These are phyloP conservation scores for Pythium angustatum DNA, from an alignment of 352 stramenopile species.

Conservation along the genomic window DNA sequence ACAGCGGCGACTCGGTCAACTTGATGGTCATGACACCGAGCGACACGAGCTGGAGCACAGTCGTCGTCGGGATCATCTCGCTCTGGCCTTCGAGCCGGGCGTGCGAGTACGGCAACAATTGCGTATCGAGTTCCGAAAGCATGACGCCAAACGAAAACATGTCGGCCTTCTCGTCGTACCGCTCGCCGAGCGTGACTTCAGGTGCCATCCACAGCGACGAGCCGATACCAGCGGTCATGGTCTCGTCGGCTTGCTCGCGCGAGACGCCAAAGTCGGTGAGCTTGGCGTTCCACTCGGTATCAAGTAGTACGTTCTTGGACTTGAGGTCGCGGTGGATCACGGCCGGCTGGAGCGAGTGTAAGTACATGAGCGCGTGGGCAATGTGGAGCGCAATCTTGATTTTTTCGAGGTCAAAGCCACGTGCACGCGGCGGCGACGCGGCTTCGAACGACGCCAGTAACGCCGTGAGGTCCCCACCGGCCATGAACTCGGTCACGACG, in stretches of 20 bases:
- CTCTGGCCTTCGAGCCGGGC: background rate
- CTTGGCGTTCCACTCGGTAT: constrained; percentile 43
- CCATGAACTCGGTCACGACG: constrained; percentile 39
- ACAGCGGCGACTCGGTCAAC: constrained; percentile 19
- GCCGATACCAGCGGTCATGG: constrained; percentile 29
- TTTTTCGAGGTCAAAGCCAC: constrained; percentile 46
- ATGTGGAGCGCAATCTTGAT: constrained; percentile 48
- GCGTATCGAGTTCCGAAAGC: constrained; percentile 52
- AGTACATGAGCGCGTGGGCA: constrained; percentile 45
- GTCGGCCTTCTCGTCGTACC: constrained; percentile 47
- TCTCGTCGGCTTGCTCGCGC: constrained; percentile 18
- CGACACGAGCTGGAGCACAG: constrained; percentile 41
- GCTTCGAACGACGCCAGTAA: constrained; percentile 19
- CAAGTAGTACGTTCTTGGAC: constrained; percentile 34
- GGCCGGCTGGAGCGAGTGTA: constrained; percentile 42
- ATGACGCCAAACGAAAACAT: constrained; percentile 63
- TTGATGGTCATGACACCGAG: constrained; percentile 31
- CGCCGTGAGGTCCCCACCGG: constrained; percentile 25
- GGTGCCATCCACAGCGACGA: constrained; percentile 30
- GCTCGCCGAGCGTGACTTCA: constrained; percentile 40
- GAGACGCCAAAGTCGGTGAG: constrained; percentile 57
- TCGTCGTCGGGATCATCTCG: constrained; percentile 14
- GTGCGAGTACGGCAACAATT: constrained; percentile 30
- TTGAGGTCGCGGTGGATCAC: constrained; percentile 44
- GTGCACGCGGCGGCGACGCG: constrained; percentile 12